Evolutionary conservation across 2,329 filamentous ascomycete genomes (phyloP), one percentile per base, ranked within the genome.

Genomic region (Diaporthe sp.): DNA sequence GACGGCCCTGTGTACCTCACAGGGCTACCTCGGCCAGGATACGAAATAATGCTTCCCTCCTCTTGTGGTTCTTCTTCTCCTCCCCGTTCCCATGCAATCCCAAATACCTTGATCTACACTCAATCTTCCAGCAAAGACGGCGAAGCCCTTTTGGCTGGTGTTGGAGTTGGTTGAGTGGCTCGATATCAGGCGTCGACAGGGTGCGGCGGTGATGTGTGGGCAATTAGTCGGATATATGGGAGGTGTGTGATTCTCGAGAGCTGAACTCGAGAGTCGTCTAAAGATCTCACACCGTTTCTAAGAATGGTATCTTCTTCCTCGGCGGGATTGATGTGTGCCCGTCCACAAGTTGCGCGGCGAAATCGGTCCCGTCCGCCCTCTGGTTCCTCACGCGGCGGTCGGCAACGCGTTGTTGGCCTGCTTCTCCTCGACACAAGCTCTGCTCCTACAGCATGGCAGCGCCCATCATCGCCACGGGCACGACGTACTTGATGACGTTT

Each of bases 211-310:
- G 44, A 44, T 31, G 61, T 39, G 71, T 53, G 44, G 74, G 74
- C 57, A 76, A 73, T 58, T 61, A 68, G 71, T 76, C 71, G 74
- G 71, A 71, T 71, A 44, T 76, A 55, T 70, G 74, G 74, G 71
- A 76, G 74, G 61, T 60, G 46, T 44, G 62, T 60, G 55, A 57
- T 71, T 44, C 71, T 65, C 62, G 71, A 62, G 62, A 61, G 57
- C 62, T 71, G 39, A 51, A 49, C n/a, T 65, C 71, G 71, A 76
- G 73, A 65, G 53, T 65, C 74, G 71, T 73, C 71, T 74, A 76
- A 61, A 68, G 60, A 70, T 68, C 44, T 44, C 25, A 28, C 22
- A 25, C 57, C 55, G 22, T 22, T 42, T 76, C 61, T 76, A 73
- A 70, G 67, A 62, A 46, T 65, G 62, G 62, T 62, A 70, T 57